Evolutionary conservation across 2,329 filamentous ascomycete genomes (phyloP).

Genomic region (Chaetoscypha palmicola): DNA sequence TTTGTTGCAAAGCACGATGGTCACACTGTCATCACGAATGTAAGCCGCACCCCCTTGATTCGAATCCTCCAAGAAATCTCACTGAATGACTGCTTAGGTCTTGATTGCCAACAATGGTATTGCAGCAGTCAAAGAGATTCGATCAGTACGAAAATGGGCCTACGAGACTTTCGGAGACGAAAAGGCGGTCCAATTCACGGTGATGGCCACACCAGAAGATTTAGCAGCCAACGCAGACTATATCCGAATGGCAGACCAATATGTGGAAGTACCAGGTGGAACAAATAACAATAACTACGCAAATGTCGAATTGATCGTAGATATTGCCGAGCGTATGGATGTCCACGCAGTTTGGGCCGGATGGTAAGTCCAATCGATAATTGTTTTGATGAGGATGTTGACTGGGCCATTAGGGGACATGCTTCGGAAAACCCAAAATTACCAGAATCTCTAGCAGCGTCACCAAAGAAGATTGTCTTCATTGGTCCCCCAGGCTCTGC

Average conservation of each 20-base stretch:
- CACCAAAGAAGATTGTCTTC: slow-evolving; percentile 97
- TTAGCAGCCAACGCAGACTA: slow-evolving; percentile 96
- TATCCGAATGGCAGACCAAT: slow-evolving; percentile 99
- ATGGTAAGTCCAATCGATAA: slow-evolving; percentile 56
- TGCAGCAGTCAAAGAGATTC: slow-evolving; percentile 97
- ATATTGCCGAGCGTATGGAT: slow-evolving; percentile 96
- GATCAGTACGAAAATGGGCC: slow-evolving; percentile 99
- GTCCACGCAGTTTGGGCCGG: slow-evolving; percentile 98
- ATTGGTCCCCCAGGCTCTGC: slow-evolving; percentile 96
- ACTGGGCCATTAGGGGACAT: slow-evolving; percentile 61
- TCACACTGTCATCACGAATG: slow-evolving; percentile 97
- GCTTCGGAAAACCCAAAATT: slow-evolving; percentile 98
- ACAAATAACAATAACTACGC: slow-evolving; percentile 99
- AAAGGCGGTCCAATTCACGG: slow-evolving; percentile 96
- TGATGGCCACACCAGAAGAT: slow-evolving; percentile 99
- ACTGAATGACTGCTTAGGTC: slow-evolving; percentile 49
- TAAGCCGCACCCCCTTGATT: slow-evolving; percentile 44
- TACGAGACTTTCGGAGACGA: slow-evolving; percentile 99
- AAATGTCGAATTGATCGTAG: slow-evolving; percentile 98
- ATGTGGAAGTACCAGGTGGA: slow-evolving; percentile 96
- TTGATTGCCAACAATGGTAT: slow-evolving; percentile 99
- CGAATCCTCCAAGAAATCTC: neutral
- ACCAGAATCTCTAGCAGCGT: slow-evolving; percentile 90
- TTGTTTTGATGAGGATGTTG: slow-evolving; percentile 2
- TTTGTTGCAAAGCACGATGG: slow-evolving; percentile 86